Evolutionary conservation across 163 green algal species (phyloP).

Genomic region (Scenedesmus sp.): DNA sequence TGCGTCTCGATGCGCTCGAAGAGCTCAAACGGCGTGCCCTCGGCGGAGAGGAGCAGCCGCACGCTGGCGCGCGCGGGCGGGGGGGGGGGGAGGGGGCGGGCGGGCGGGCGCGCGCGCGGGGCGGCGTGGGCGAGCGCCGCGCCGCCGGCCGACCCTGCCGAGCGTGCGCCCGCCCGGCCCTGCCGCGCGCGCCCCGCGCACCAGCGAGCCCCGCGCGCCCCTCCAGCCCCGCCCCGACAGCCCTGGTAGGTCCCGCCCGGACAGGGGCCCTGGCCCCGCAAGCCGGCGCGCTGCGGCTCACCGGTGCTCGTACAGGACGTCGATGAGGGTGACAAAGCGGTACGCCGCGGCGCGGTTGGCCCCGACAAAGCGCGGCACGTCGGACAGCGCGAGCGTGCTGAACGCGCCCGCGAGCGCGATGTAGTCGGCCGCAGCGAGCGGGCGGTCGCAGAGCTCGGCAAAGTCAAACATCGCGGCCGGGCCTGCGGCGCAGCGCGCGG

Average conservation of each 20-base stretch:
- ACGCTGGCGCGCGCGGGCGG: too few relatives aligned
- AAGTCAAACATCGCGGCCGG: constrained; percentile 80
- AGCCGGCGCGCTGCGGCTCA: constrained; percentile 51
- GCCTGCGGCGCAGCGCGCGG: too few relatives aligned
- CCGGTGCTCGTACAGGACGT: constrained; percentile 97
- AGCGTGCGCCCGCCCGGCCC: background rate
- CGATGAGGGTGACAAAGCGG: constrained; percentile 96
- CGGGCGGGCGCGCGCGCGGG: too few relatives aligned
- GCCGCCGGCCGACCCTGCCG: too few relatives aligned
- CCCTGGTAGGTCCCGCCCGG: background rate
- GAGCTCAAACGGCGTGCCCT: constrained; percentile 78
- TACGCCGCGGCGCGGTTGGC: constrained; percentile 78
- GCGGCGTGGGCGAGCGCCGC: too few relatives aligned
- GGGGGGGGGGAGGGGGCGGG: too few relatives aligned
- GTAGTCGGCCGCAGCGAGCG: constrained; percentile 92
- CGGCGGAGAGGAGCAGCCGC: constrained; percentile 78
- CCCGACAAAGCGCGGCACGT: constrained; percentile 82
- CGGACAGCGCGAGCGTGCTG: constrained; percentile 82
- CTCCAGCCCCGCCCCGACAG: background rate
- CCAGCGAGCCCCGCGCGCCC: background rate
- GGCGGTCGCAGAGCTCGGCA: constrained; percentile 79
- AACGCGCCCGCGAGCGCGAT: constrained; percentile 77
- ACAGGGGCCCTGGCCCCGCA: background rate
- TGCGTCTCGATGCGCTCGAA: constrained; percentile 86
- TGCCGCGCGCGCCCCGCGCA: background rate